phyloP scores from a whole-genome alignment of 2,329 filamentous ascomycete species.

The Colletotrichum brevisporum region DNA sequence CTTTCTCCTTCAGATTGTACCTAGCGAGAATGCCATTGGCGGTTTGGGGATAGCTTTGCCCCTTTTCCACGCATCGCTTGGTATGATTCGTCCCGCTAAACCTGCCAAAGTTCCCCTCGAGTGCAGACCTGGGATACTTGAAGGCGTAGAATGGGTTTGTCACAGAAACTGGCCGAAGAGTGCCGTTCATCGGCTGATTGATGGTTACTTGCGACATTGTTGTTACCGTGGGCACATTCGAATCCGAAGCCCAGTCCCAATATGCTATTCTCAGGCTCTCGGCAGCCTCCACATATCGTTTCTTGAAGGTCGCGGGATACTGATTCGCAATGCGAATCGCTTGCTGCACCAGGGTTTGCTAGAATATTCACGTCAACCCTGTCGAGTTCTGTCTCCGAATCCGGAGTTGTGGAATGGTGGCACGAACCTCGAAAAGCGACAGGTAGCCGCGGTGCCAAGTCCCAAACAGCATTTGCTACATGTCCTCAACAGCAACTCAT shows the following conservation, averaged over 20 bases:
- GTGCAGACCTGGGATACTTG: slow-evolving; percentile 58
- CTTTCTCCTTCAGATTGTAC: slow-evolving; percentile 55
- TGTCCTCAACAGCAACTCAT: slow-evolving; percentile 54
- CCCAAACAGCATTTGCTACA: slow-evolving; percentile 50
- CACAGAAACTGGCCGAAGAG: slow-evolving; percentile 50
- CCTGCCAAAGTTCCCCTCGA: slow-evolving; percentile 55
- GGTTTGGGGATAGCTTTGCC: slow-evolving; percentile 53
- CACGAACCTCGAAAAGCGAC: slow-evolving; percentile 47
- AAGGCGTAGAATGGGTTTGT: slow-evolving; percentile 69
- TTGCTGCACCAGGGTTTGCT: slow-evolving; percentile 46
- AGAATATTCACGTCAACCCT: neutral
- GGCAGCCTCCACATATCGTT: slow-evolving; percentile 60
- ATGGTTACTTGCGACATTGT: slow-evolving; percentile 53
- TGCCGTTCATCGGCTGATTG: slow-evolving; percentile 55
- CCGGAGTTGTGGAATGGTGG: slow-evolving; percentile 42
- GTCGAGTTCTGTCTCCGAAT: neutral
- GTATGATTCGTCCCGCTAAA: slow-evolving; percentile 39
- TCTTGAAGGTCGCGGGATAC: slow-evolving; percentile 26
- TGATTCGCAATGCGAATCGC: slow-evolving; percentile 44
- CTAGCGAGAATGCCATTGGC: slow-evolving; percentile 53
- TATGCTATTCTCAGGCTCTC: slow-evolving; percentile 63
- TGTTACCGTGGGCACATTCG: slow-evolving; percentile 59
- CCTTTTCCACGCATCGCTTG: slow-evolving; percentile 32
- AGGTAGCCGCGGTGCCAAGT: slow-evolving; percentile 43
- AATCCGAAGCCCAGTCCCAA: slow-evolving; percentile 67